phyloP scores from a whole-genome alignment of 768 basidiomycete species.

The Chalciporus chontae region DNA sequence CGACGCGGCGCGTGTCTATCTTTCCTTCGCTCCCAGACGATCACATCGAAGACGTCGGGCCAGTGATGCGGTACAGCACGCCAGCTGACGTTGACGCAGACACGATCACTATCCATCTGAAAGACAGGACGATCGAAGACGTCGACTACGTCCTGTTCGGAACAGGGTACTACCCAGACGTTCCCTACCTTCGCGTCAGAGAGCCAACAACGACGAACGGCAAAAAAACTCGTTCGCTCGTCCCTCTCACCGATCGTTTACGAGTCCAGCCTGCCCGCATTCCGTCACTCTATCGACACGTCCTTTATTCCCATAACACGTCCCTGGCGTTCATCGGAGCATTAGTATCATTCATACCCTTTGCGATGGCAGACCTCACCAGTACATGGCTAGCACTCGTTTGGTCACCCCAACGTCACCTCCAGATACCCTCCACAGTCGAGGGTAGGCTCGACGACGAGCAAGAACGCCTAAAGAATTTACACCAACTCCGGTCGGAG shows the following conservation, averaged over 20 bases:
- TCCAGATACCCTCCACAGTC: conserved; percentile 33
- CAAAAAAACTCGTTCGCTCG: conserved; percentile 7
- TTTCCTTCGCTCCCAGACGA: conserved; percentile 42
- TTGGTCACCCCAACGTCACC: conserved; percentile 28
- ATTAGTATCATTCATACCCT: conserved; percentile 43
- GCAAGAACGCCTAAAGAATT: conserved; percentile 28
- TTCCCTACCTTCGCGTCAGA: conserved; percentile 39
- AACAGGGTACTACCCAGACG: conserved; percentile 44
- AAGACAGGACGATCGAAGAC: conserved; percentile 36
- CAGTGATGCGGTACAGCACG: conserved; percentile 34
- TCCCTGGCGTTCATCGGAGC: conserved; percentile 46
- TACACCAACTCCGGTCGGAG: conserved; percentile 18
- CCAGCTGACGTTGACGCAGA: neutral
- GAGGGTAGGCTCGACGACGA: conserved; percentile 38
- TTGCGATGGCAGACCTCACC: conserved; percentile 45
- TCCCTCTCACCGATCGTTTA: conserved; percentile 28
- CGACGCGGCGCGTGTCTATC: conserved; percentile 41
- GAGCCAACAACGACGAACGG: neutral
- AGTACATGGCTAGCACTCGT: conserved; percentile 47
- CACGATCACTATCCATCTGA: conserved; percentile 35
- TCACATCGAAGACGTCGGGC: conserved; percentile 41
- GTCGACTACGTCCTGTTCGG: conserved; percentile 44
- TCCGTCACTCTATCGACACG: conserved; percentile 42
- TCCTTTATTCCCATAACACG: conserved; percentile 45
- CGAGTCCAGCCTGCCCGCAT: conserved; percentile 34